Conservation (phyloP, 345 rosid genomes). For the Tarenaya hassleriana region DNA sequence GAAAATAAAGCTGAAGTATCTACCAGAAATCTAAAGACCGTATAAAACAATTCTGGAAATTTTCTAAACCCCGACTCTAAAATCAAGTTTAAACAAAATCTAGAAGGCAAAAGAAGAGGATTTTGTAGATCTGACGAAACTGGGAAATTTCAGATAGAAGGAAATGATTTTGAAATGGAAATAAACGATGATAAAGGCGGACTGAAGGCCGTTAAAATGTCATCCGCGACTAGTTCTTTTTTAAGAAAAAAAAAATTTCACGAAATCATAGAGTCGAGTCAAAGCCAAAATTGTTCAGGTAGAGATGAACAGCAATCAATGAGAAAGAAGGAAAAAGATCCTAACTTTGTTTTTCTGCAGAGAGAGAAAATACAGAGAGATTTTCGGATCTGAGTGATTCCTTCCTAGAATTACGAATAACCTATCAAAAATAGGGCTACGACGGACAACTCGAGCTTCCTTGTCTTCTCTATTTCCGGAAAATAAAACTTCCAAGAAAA, state of each 20-base stretch:
- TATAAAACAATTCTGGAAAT: not conserved
- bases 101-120: not conserved
- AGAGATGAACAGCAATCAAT: not conserved
- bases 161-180: not conserved
- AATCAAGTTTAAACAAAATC: conserved; percentile 1
- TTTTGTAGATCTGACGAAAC: conserved; percentile 5
- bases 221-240: not conserved
- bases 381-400: conserved; percentile 29
- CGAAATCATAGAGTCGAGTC: conserved; percentile 14
- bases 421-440: conserved; percentile 24
- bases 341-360: not conserved
- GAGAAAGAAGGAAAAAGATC: not conserved
- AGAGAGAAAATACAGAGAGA: conserved; percentile 16
- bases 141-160: not conserved
- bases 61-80: not conserved
- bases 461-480: conserved; percentile 16
- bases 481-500: too few relatives aligned
- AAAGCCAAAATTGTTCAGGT: conserved; percentile 3
- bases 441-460: conserved; percentile 15
- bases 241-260: not conserved
- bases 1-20: not conserved
- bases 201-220: not conserved
- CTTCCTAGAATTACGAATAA: conserved; percentile 32
- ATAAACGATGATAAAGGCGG: too few relatives aligned
- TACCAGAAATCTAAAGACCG: not conserved